Conservation (phyloP, 2,329 filamentous ascomycete genomes). For the Furcasterigmium sp. region DNA sequence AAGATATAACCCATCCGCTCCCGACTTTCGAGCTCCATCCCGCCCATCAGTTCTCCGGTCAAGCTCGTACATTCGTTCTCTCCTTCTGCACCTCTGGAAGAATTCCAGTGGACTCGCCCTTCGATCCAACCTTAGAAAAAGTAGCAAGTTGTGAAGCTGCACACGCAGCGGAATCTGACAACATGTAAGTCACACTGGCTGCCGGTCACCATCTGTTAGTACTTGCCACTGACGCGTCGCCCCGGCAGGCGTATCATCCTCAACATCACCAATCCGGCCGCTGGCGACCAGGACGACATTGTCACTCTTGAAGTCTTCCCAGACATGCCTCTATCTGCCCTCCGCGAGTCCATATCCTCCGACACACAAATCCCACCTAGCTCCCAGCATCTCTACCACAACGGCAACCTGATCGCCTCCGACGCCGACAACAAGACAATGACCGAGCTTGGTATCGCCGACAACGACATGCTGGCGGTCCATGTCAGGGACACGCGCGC, state of each 20-base stretch:
- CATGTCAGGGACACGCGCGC: slow-evolving; percentile 61
- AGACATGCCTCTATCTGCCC: slow-evolving; percentile 75
- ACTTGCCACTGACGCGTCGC: slow-evolving; percentile 10
- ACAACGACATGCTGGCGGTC: slow-evolving; percentile 90
- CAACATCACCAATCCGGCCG: slow-evolving; percentile 71
- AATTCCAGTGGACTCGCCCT: too few species aligned
- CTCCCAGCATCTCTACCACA: slow-evolving; percentile 83
- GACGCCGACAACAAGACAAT: slow-evolving; percentile 72
- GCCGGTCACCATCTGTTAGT: too few species aligned
- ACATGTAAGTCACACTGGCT: not conserved
- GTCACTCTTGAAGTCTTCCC: slow-evolving; percentile 76
- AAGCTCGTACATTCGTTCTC: too few species aligned
- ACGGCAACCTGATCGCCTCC: slow-evolving; percentile 67
- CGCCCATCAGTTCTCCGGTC: too few species aligned
- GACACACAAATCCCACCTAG: slow-evolving; percentile 70
- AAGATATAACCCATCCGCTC: not conserved
- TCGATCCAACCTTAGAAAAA: too few species aligned
- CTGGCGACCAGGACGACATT: slow-evolving; percentile 62
- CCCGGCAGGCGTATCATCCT: slow-evolving; percentile 74
- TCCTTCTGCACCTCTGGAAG: too few species aligned
- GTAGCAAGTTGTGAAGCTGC: not conserved
- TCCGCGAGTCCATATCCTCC: slow-evolving; percentile 84
- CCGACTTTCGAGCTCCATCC: not conserved
- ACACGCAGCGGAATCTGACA: not conserved
- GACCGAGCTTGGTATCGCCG: slow-evolving; percentile 71